Conservation (phyloP, 208 protist species). For the Leishmania turanica region DNA sequence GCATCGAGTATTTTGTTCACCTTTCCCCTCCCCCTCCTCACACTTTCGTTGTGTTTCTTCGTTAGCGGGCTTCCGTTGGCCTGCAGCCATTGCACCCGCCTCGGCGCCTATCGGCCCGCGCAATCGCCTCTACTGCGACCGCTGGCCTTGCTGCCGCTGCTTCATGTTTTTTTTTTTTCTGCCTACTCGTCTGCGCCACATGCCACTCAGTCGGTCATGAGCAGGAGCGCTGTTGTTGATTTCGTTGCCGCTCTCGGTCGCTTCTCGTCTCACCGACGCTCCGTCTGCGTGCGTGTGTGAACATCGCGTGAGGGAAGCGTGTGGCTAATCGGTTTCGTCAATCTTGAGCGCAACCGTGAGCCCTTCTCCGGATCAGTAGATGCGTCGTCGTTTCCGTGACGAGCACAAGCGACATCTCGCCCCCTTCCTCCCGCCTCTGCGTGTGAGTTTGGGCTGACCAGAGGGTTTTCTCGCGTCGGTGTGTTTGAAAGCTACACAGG, state of each 20-base stretch:
- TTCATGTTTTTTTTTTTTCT: not conserved
- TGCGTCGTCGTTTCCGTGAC: not conserved
- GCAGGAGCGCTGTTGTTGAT: not conserved
- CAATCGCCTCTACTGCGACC: not conserved
- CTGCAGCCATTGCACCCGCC: not conserved
- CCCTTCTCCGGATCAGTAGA: not conserved
- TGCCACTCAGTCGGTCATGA: not conserved
- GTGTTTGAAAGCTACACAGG: not conserved
- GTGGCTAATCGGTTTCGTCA: not conserved
- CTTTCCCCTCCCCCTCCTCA: too few relatives aligned
- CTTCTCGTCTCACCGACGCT: not conserved
- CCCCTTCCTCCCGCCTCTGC: not conserved
- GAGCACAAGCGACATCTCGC: not conserved
- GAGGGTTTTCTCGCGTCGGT: not conserved
- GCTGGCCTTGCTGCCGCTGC: not conserved
- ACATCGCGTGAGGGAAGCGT: not conserved
- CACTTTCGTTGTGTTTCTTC: too few relatives aligned
- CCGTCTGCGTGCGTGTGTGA: not conserved
- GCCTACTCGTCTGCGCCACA: not conserved
- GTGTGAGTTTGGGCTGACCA: not conserved
- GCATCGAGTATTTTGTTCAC: too few relatives aligned
- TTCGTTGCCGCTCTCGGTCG: not conserved
- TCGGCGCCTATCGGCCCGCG: not conserved
- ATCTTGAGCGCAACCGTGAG: not conserved
- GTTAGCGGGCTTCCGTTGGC: too few relatives aligned